Base-by-base conservation (phyloP, 164 flowering plant genomes). In the Sedum album region DNA sequence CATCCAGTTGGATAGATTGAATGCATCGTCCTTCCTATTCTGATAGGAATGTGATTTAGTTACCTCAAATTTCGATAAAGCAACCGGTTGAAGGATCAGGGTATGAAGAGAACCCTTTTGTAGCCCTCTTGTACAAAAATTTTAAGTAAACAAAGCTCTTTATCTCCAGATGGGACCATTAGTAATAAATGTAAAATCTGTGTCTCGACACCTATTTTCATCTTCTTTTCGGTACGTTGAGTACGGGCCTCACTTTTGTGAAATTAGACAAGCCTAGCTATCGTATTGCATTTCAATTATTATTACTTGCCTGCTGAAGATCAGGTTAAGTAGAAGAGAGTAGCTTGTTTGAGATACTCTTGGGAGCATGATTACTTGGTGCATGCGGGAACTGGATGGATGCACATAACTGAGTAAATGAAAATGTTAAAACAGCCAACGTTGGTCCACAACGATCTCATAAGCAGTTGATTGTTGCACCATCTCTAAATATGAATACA, bases 111-210 rank as follows among this genome's bases (percentile, higher is more conserved):
- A 14, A 57, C 28, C 62, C 62, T 53, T 53, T 53, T 53, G 26
- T 53, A 25, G 30, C 60, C 23, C 61, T 55, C 26, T 55, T 57
- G 62, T 57, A 57, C 62, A 57, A 57, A 26, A 20, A 13, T 13
- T 57, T 55, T 55, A 55, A 55, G 30, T 23, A 55, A 28, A 33
- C 62, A 26, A 9, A 18, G 7, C 7, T 33, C 31, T 57, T 57
- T 28, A 26, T 57, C 31, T 8, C 33, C 33, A 6, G 5, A 14
- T n/a, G 33, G 62, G 62, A 57, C 62, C 62, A 57, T 28, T 57
- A 57, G 62, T 57, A 57, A 57, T 57, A 57, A 57, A 57, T 57
- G 62, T 57, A n/a, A n/a, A 28, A 57, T 57, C 60, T 23, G 20
- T 23, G 33, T 57, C 62, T 57, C 20, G 17, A 20, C 62, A 57